phyloP scores from a whole-genome alignment of 148 eudicot species.

The Spergularia bocconei region DNA sequence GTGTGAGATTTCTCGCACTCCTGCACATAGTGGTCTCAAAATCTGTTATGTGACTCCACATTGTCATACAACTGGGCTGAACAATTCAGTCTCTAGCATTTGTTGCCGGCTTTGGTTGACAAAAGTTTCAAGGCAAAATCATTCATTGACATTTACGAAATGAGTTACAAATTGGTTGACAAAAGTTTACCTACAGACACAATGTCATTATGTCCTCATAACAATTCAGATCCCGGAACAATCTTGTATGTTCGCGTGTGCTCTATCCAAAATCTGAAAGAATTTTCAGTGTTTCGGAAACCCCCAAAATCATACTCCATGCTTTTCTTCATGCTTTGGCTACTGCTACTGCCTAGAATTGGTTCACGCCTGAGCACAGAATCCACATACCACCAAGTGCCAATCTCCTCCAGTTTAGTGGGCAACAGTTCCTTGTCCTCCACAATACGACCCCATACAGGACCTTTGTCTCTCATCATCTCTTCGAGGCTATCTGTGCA shows the following conservation, averaged over 20 bases:
- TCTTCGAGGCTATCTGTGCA: conserved; percentile 41
- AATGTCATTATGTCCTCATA: not conserved
- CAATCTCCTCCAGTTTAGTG: conserved; percentile 59
- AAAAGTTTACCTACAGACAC: not conserved
- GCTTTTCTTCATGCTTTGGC: conserved; percentile 61
- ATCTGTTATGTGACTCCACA: no score
- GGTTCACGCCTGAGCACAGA: conserved; percentile 28
- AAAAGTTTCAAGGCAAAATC: no score
- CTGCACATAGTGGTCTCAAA: no score
- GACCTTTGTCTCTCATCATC: conserved; percentile 60
- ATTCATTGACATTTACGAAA: no score
- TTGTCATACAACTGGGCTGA: no score
- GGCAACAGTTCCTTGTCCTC: conserved; percentile 42
- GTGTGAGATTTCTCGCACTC: no score
- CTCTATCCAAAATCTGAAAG: conserved; percentile 63
- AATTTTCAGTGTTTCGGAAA: conserved; percentile 47
- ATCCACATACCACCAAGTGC: conserved; percentile 63
- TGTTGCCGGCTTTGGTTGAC: no score
- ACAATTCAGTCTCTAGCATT: no score
- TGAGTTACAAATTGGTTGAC: no score
- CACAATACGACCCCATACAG: conserved; percentile 71
- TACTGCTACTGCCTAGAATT: conserved; percentile 16
- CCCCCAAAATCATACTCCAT: conserved; percentile 64
- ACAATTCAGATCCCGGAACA: conserved; percentile 39
- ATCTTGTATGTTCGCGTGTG: conserved; percentile 52